phyloP scores from a whole-genome alignment of 2,329 filamentous ascomycete genomes.

The Phyllosticta citrichinensis region DNA sequence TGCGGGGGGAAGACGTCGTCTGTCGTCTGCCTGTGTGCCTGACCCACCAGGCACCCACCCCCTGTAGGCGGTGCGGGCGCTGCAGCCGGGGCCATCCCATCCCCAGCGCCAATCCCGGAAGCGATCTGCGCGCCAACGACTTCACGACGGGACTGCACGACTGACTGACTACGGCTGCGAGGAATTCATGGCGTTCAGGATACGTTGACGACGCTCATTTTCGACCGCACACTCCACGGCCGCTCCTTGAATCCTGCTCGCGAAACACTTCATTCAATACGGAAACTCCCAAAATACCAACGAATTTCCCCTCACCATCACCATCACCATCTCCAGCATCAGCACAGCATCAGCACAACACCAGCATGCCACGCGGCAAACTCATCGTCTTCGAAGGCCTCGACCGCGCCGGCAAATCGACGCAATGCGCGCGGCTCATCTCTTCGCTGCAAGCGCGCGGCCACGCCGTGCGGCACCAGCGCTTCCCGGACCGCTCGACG shows the following conservation, averaged over 20 bases:
- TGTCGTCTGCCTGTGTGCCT: background rate
- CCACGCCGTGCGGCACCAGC: slow-evolving; percentile 45
- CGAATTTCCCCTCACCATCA: background rate
- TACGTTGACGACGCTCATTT: background rate
- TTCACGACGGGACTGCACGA: background rate
- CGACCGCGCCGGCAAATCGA: slow-evolving; percentile 85
- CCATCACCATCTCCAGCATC: background rate
- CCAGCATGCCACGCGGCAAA: slow-evolving; percentile 46
- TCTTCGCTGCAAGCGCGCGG: slow-evolving; percentile 42
- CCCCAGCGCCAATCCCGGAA: background rate
- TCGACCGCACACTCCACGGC: too few species aligned
- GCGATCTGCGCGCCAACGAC: slow-evolving; percentile 3
- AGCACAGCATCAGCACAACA: slow-evolving; percentile 5
- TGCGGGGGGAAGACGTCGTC: background rate
- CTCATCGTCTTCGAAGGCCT: slow-evolving; percentile 82
- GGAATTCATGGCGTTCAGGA: background rate
- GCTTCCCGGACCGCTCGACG: slow-evolving; percentile 76
- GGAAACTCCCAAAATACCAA: too few species aligned
- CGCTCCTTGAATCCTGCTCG: too few species aligned
- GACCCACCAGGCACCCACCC: background rate
- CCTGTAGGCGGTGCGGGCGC: too few species aligned
- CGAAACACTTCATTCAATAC: too few species aligned
- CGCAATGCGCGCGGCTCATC: slow-evolving; percentile 65
- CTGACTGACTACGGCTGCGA: background rate
- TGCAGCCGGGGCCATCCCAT: background rate